A percentile compares a stretch with the other conserved stretches of the same genome.
phyloP scores from a whole-genome alignment of 1,139 yeast genomes.

The Blastobotrys proliferans region DNA sequence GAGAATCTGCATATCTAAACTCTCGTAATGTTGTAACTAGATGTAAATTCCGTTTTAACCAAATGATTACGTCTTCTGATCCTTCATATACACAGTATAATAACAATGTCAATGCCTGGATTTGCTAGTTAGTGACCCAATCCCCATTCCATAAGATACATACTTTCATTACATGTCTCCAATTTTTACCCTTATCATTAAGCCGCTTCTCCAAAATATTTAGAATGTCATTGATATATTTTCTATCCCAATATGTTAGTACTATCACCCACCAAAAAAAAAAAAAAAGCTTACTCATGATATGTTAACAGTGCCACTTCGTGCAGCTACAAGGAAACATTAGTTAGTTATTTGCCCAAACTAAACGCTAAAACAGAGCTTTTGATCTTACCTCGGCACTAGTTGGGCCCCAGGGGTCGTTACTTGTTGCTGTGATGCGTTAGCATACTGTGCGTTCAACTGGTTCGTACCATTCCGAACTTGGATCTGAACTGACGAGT shows the following conservation, averaged over 20 bases:
- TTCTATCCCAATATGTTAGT: constrained; percentile 30
- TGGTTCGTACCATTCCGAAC: constrained; percentile 55
- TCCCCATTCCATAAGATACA: not conserved
- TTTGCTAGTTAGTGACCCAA: constrained; percentile 10
- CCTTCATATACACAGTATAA: constrained; percentile 86
- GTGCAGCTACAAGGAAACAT: constrained; percentile 46
- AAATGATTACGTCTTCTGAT: constrained; percentile 76
- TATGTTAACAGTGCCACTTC: constrained; percentile 76
- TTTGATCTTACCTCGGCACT: constrained; percentile 44
- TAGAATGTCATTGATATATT: constrained; percentile 83
- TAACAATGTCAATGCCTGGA: constrained; percentile 65
- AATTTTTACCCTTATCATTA: constrained; percentile 93
- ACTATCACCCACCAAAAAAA: not conserved
- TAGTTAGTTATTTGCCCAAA: not conserved
- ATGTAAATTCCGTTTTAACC: constrained; percentile 80
- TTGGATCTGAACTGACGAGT: constrained; percentile 75
- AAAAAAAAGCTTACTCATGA: constrained; percentile 35
- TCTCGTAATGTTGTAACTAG: constrained; percentile 70
- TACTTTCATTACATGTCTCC: constrained; percentile 89
- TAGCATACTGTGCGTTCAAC: not conserved
- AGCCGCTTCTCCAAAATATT: constrained; percentile 89
- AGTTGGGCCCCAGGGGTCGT: constrained; percentile 82
- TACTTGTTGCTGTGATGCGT: constrained; percentile 59
- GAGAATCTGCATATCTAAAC: constrained; percentile 31
- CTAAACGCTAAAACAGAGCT: not conserved